Base-by-base conservation (phyloP, 2,329 filamentous ascomycete genomes). In the Akanthomyces uredinophilus region DNA sequence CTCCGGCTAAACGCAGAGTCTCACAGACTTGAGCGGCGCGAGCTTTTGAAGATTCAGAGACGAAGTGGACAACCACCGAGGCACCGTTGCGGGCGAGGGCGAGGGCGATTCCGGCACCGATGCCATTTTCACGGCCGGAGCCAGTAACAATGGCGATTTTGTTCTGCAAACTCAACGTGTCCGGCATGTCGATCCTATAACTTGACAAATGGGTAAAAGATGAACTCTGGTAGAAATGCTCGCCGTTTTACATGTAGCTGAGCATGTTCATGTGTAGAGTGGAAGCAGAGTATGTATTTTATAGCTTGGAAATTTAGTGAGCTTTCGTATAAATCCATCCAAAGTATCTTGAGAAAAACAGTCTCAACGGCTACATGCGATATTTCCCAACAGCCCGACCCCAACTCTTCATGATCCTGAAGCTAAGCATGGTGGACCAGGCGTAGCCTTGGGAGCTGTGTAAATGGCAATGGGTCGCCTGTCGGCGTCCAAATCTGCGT, bases 131-230 rank as follows among this genome's bases (percentile, higher is more conserved):
- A 5, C 73, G 72, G 18, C 77, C 76, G 11, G 77, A 79, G 29
- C 78, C 78, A 1, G 78, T 81, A 10, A 81, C 68, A 41, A 81
- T 76, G 63, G 78, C 78, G 1, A 74, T 67, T 64, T 80, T 79
- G 60, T 73, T 74, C 18, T 67, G 62, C 16, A 80, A 73, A 5
- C 70, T 74, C 20, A 80, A 69, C 1, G 69, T 73, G 11, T 78
- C 75, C 6, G 62, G 54, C 70, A 73, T 75, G 43, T 51, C 46
- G 46, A 53, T 8, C 14, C 5, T 5, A 16, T 41, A 18, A 5
- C 49, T 46, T 62, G 46, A 27, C 1, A 24, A 20, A 11, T 2
- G 32, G 11, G 7, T 2, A 35, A 3, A 35, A 11, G 10, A 35
- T 3, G 10, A 8, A 35, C 7, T 35, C 32, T 11, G 29, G 5